Conservation (phyloP, 2,329 filamentous ascomycete species). For the Eutypa lata region DNA sequence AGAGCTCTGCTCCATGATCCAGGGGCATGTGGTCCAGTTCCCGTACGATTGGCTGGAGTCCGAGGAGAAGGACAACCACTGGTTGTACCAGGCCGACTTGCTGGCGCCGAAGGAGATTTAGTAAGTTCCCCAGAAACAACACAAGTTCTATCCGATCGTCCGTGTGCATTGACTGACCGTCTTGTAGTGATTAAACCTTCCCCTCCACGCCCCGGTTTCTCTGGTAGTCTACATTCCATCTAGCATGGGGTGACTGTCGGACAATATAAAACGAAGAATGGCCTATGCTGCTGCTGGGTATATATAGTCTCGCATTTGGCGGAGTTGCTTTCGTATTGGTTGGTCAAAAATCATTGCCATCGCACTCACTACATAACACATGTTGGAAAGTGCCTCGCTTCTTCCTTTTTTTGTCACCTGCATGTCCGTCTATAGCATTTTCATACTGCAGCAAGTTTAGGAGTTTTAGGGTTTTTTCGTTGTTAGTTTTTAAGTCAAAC, state of each 20-base stretch:
- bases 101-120: slow-evolving; percentile 97
- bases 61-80: slow-evolving; percentile 90
- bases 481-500: no score
- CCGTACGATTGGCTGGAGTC: slow-evolving; percentile 93
- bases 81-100: slow-evolving; percentile 95
- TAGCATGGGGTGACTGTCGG: background rate
- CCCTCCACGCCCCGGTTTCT: background rate
- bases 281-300: no score
- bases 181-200: slow-evolving; percentile 18
- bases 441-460: no score
- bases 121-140: slow-evolving; percentile 61
- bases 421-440: no score
- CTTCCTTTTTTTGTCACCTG: no score
- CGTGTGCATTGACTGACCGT: slow-evolving; percentile 11
- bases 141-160: background rate
- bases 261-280: no score
- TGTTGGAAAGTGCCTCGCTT: no score
- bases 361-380: no score
- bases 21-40: slow-evolving; percentile 87
- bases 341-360: no score
- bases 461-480: no score
- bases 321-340: no score
- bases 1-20: slow-evolving; percentile 74
- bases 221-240: background rate
- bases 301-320: no score